Base-by-base conservation (phyloP, 129 eudicot genomes). In the Smallanthus sonchifolius region DNA sequence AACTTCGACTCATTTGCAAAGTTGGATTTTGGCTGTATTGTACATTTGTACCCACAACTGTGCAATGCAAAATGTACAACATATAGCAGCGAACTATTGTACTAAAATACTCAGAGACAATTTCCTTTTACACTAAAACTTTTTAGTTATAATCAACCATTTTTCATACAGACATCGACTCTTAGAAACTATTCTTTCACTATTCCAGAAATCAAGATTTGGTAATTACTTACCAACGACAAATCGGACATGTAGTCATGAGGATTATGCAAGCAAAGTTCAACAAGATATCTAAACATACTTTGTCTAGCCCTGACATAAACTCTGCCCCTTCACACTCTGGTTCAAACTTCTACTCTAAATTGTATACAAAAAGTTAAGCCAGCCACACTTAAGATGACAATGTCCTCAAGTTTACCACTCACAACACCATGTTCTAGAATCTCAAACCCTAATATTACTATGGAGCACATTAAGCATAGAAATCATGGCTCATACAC, bases 121-220 rank as follows among this genome's bases (percentile, higher is more conserved):
- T 38, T 38, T 54, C 15, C 49, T 17, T 37, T 52, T 38, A 70
- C 7, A 16, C 65, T 19, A 38, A 2, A 71, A 54, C 65, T 11
- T 51, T 51, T 54, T 20, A 52, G 64, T 70, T 54, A 52, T 6
- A 2, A 70, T 42, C 72, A 44, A 43, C 39, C 13, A 44, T 35
- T 67, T 55, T 34, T 14, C 57, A 3, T 42, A 37, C 7, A 9
- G 11, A 43, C 44, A 59, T 14, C 5, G 60, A 16, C n/a, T 44
- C 61, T 43, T 44, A 62, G 34, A 74, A 65, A 62, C 47, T 62
- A 35, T 47, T 43, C n/a, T 60, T 19, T 17, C 62, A 74, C 74
- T 42, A n/a, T 30, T 54, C 73, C 67, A 65, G 7, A 34, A 37
- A 10, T 49, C 10, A 47, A 65, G 17, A 65, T 63, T 49, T n/a